A percentile compares a stretch with the other conserved stretches of the same genome.
phyloP scores from a whole-genome alignment of 1,284 basidiomycete genomes.

The Phylloboletellus chloephorus region DNA sequence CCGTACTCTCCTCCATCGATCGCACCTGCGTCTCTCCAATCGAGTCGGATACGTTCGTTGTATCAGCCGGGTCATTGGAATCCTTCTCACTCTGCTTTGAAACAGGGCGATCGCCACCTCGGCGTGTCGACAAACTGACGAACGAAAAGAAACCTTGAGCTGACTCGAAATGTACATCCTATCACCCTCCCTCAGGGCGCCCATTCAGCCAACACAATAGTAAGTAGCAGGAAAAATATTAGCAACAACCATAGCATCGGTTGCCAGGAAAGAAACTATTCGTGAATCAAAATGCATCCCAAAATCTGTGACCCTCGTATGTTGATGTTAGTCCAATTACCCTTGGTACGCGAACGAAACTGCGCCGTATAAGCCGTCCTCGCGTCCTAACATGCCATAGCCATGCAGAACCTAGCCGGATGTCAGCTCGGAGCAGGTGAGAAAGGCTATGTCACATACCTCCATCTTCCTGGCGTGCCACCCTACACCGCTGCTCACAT shows the following conservation, averaged over 20 bases:
- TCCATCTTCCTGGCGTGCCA: constrained; percentile 99
- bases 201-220: neutral
- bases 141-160: constrained; percentile 3
- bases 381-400: constrained; percentile 84
- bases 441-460: constrained; percentile 42
- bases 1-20: too few species aligned
- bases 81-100: neutral
- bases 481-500: constrained; percentile 84
- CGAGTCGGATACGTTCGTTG: neutral
- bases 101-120: neutral
- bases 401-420: constrained; percentile 67
- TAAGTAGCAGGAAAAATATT: neutral
- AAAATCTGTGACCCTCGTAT: neutral
- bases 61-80: too few species aligned
- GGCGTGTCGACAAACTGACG: neutral
- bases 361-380: constrained; percentile 91
- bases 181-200: constrained; percentile 7
- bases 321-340: constrained; percentile 32
- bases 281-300: neutral
- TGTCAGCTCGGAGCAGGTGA: constrained; percentile 7
- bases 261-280: neutral
- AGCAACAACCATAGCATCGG: neutral
- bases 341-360: constrained; percentile 89
- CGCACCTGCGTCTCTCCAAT: too few species aligned
- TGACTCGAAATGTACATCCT: neutral